phyloP scores from a whole-genome alignment of 768 basidiomycete species.

The Amanita jacksonii region DNA sequence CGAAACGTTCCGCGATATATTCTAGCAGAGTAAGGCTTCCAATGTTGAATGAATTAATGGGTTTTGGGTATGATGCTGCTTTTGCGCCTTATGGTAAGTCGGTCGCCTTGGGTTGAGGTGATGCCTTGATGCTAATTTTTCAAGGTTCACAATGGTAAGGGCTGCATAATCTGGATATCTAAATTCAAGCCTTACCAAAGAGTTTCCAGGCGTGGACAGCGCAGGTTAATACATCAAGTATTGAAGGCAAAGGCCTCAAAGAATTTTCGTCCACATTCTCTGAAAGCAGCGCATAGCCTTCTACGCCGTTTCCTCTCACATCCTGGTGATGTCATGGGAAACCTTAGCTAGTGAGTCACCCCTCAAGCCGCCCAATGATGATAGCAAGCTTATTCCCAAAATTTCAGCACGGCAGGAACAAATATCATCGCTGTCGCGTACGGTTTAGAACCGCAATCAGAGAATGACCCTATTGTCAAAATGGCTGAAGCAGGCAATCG shows the following conservation, averaged over 20 bases:
- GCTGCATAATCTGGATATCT: neutral
- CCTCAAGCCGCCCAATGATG: too few relatives aligned
- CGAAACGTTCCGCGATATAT: constrained; percentile 5
- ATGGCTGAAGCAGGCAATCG: constrained; percentile 43
- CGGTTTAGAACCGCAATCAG: neutral
- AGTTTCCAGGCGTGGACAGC: constrained; percentile 10
- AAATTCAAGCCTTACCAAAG: neutral
- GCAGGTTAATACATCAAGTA: constrained; percentile 13
- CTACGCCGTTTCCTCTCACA: constrained; percentile 23
- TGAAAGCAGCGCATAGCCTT: constrained; percentile 20
- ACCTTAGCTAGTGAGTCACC: constrained; percentile 23
- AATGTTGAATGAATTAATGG: too few relatives aligned
- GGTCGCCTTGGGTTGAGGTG: too few relatives aligned
- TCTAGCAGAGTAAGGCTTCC: too few relatives aligned
- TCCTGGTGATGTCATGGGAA: constrained; percentile 23
- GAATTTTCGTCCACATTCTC: constrained; percentile 19
- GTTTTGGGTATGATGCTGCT: too few relatives aligned
- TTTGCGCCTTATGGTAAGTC: too few relatives aligned
- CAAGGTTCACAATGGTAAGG: too few relatives aligned
- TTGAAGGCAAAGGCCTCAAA: constrained; percentile 12
- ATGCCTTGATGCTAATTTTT: too few relatives aligned
- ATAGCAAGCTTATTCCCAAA: too few relatives aligned
- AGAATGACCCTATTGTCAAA: constrained; percentile 38
- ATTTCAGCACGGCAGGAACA: neutral
- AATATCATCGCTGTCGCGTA: neutral